A percentile compares a stretch with the other conserved stretches of the same genome.
Conservation (phyloP, 345 rosid genomes). For the Bruguiera gymnorhiza region DNA sequence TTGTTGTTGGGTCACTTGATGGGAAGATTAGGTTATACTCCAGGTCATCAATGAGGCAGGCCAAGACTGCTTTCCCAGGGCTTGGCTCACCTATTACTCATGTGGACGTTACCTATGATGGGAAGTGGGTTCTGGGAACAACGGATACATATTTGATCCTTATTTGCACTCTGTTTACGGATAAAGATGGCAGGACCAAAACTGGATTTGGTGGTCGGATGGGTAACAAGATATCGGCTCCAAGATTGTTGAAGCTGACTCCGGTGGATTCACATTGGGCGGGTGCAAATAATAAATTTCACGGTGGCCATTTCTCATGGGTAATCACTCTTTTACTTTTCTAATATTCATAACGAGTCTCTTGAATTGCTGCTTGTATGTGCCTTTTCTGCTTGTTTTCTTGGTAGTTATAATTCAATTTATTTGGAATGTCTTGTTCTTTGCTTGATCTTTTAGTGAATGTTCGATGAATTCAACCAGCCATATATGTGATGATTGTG, state of each 20-base stretch:
- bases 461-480: too few relatives aligned
- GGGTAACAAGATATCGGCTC: slow-evolving; percentile 94
- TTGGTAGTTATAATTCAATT: background rate
- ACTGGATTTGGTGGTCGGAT: slow-evolving; percentile 84
- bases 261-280: slow-evolving; percentile 91
- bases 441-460: too few relatives aligned
- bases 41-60: slow-evolving; percentile 81
- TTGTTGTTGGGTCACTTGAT: slow-evolving; percentile 82
- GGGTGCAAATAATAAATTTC: slow-evolving; percentile 76
- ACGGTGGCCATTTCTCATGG: slow-evolving; percentile 97
- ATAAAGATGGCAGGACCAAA: slow-evolving; percentile 86
- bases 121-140: slow-evolving; percentile 94
- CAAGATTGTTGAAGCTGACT: slow-evolving; percentile 82
- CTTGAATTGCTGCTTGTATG: background rate
- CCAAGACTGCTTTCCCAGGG: slow-evolving; percentile 94
- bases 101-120: slow-evolving; percentile 88
- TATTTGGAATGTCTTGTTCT: too few relatives aligned
- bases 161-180: slow-evolving; percentile 84
- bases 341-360: background rate
- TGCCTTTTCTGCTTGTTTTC: background rate
- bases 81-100: slow-evolving; percentile 89
- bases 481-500: too few relatives aligned
- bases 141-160: slow-evolving; percentile 81
- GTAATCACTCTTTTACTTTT: slow-evolving; percentile 41
- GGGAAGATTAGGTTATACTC: slow-evolving; percentile 95